Percentiles rank a stretch among this genome's conserved stretches.
Conservation (phyloP, 257 asterid species). For the Echium plantagineum region DNA sequence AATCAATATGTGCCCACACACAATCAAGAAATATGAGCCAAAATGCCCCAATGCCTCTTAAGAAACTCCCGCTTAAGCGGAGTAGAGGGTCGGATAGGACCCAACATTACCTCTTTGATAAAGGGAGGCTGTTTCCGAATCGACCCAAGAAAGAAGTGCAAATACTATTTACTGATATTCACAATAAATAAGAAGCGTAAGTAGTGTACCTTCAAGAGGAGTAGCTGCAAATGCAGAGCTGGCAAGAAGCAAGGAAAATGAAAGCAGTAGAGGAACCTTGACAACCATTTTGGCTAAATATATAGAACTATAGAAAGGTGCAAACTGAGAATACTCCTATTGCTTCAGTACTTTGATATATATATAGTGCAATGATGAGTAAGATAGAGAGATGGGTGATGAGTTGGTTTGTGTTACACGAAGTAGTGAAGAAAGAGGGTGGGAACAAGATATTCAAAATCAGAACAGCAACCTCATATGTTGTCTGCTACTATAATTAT, state of each 20-base stretch:
- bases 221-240: slow-evolving; percentile 33
- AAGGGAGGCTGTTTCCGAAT: too few species aligned
- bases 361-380: not conserved
- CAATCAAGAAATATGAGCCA: not conserved
- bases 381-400: not conserved
- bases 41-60: too few species aligned
- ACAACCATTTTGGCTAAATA: slow-evolving; percentile 25
- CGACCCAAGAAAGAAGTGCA: too few species aligned
- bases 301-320: not conserved
- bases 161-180: too few species aligned
- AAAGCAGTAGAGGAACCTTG: slow-evolving; percentile 22
- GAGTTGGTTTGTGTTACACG: not conserved
- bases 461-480: not conserved
- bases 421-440: not conserved
- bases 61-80: too few species aligned
- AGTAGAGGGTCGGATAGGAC: too few species aligned
- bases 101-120: too few species aligned
- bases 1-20: not conserved
- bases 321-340: slow-evolving; percentile 3
- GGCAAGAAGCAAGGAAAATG: slow-evolving; percentile 25
- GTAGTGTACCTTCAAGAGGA: slow-evolving; percentile 50
- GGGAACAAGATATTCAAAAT: not conserved
- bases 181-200: too few species aligned
- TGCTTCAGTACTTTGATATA: not conserved
- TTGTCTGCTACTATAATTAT: too few species aligned